Evolutionary conservation across 2,329 filamentous ascomycete species (phyloP).

Genomic region (Pyricularia pennisetigena): DNA sequence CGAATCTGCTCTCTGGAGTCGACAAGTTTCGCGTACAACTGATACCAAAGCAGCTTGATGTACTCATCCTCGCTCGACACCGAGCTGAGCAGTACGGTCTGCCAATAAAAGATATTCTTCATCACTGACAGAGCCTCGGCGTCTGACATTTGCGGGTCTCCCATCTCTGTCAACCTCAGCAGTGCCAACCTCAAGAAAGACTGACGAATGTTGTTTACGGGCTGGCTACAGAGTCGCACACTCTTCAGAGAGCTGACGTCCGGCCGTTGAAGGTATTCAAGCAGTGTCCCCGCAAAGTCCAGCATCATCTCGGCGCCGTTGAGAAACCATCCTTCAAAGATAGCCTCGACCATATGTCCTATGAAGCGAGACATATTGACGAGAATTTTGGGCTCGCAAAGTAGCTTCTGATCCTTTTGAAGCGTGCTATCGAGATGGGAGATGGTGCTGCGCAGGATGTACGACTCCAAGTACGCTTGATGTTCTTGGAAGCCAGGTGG

Average conservation of each 20-base stretch:
- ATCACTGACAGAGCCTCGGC: slow-evolving; percentile 61
- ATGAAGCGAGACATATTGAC: slow-evolving; percentile 80
- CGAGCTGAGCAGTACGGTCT: slow-evolving; percentile 74
- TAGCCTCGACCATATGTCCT: slow-evolving; percentile 73
- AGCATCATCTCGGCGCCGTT: slow-evolving; percentile 75
- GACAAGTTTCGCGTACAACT: slow-evolving; percentile 82
- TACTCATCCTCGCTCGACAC: slow-evolving; percentile 73
- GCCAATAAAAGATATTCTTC: slow-evolving; percentile 88
- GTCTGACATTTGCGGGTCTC: slow-evolving; percentile 52
- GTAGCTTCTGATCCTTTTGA: slow-evolving; percentile 53
- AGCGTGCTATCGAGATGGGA: slow-evolving; percentile 61
- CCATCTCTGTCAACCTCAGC: slow-evolving; percentile 73
- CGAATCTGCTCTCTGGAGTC: slow-evolving; percentile 59
- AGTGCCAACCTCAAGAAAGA: slow-evolving; percentile 73
- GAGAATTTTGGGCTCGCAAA: slow-evolving; percentile 74
- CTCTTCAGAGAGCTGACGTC: slow-evolving; percentile 75
- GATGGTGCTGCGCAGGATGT: slow-evolving; percentile 67
- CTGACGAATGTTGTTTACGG: slow-evolving; percentile 63
- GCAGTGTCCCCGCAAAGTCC: slow-evolving; percentile 73
- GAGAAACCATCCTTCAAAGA: slow-evolving; percentile 95
- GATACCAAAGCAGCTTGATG: slow-evolving; percentile 80
- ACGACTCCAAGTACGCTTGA: slow-evolving; percentile 91
- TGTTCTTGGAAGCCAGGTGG: slow-evolving; percentile 92
- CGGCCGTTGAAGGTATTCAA: slow-evolving; percentile 83
- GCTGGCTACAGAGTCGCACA: slow-evolving; percentile 83